Conservation (phyloP, 176 grass and related monocot genomes). For the Dendrocalamus sinicus region DNA sequence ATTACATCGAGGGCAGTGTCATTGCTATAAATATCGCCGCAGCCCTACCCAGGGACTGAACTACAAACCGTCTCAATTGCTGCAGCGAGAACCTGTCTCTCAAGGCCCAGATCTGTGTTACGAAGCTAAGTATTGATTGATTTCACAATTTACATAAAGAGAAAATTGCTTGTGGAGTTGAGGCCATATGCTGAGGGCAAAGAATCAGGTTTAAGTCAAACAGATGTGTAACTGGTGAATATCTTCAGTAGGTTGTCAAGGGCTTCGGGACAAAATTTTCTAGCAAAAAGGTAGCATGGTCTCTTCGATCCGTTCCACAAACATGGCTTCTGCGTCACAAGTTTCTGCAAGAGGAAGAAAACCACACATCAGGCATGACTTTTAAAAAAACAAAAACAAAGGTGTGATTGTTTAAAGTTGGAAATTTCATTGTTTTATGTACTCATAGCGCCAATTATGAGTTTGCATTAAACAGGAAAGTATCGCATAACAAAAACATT, state of each 20-base stretch:
- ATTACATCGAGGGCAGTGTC: constrained; percentile 56
- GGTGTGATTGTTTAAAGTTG: neutral
- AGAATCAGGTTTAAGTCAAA: constrained; percentile 63
- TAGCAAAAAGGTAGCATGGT: constrained; percentile 94
- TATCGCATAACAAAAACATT: neutral
- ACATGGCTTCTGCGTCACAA: constrained; percentile 63
- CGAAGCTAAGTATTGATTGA: constrained; percentile 51
- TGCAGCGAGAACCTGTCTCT: constrained; percentile 42
- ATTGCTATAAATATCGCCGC: constrained; percentile 43
- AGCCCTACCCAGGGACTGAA: constrained; percentile 42
- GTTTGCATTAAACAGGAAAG: neutral
- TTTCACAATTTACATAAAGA: constrained; percentile 67
- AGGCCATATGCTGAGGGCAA: constrained; percentile 40
- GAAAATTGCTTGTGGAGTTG: neutral
- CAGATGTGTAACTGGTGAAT: constrained; percentile 81
- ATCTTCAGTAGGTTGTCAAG: constrained; percentile 78
- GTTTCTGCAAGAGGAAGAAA: constrained; percentile 60
- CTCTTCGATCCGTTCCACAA: constrained; percentile 95
- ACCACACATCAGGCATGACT: neutral
- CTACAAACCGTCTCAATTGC: constrained; percentile 39
- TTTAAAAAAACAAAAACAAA: neutral
- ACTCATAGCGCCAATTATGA: neutral
- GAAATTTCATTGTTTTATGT: constrained; percentile 8
- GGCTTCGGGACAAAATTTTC: constrained; percentile 87
- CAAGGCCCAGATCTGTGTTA: constrained; percentile 49